Conservation (phyloP, 306 rosid genomes). For the Quercus ilex region DNA sequence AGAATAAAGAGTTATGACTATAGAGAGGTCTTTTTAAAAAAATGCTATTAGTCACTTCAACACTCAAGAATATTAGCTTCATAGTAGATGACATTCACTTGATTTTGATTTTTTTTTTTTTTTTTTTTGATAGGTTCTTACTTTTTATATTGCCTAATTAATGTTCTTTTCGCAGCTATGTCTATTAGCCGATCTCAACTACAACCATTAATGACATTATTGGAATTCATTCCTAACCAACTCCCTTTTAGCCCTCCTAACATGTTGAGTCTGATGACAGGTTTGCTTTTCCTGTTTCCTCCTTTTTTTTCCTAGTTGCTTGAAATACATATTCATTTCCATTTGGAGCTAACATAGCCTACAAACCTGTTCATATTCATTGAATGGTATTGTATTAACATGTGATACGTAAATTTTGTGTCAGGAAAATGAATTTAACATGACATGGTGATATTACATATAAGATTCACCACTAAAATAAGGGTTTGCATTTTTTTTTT, state of each 20-base stretch:
- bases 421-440: not conserved
- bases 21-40: not conserved
- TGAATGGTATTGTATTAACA: too few species aligned
- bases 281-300: slow-evolving; percentile 38
- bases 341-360: too few species aligned
- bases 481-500: too few species aligned
- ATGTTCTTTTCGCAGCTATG: slow-evolving; percentile 51
- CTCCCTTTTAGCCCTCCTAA: slow-evolving; percentile 48
- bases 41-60: not conserved
- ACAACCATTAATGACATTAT: slow-evolving; percentile 46
- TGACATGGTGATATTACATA: not conserved
- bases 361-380: too few species aligned
- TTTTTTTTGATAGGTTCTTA: not conserved
- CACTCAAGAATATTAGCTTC: not conserved
- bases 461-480: not conserved
- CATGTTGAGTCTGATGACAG: slow-evolving; percentile 51
- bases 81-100: not conserved
- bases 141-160: slow-evolving; percentile 5
- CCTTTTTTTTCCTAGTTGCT: too few species aligned
- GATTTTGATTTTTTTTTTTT: not conserved
- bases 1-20: not conserved
- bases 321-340: too few species aligned
- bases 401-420: not conserved
- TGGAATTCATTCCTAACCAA: slow-evolving; percentile 55
- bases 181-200: slow-evolving; percentile 65